These are phyloP conservation scores for Daedaleopsis nitida DNA, from an alignment of 768 basidiomycete species.

Conservation along the genomic window DNA sequence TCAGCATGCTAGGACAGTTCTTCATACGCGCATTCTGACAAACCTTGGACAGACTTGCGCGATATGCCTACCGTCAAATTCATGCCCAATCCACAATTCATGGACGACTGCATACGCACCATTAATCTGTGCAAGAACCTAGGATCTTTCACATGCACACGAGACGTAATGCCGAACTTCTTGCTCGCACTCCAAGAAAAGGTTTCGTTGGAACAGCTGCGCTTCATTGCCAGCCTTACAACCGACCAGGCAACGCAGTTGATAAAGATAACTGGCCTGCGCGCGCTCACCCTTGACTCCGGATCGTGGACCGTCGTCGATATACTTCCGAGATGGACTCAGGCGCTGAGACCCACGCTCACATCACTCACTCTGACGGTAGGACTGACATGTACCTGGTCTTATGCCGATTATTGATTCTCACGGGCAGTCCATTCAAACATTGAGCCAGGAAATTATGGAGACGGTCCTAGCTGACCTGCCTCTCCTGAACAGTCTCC, in stretches of 20 bases:
- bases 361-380: slow-evolving; percentile 62
- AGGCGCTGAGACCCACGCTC: slow-evolving; percentile 44
- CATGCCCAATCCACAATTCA: slow-evolving; percentile 40
- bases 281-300: slow-evolving; percentile 53
- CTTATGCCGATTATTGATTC: neutral
- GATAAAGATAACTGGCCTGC: slow-evolving; percentile 40
- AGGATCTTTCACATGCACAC: slow-evolving; percentile 56
- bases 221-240: slow-evolving; percentile 56
- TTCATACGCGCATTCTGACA: slow-evolving; percentile 6
- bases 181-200: slow-evolving; percentile 49
- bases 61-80: slow-evolving; percentile 45
- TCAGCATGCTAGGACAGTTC: slow-evolving; percentile 28
- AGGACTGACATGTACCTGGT: slow-evolving; percentile 28
- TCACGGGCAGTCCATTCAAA: slow-evolving; percentile 50
- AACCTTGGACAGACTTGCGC: slow-evolving; percentile 46
- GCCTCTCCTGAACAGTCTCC: slow-evolving; percentile 56
- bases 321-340: slow-evolving; percentile 58
- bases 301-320: slow-evolving; percentile 68
- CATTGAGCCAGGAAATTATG: slow-evolving; percentile 55
- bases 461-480: slow-evolving; percentile 49
- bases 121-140: slow-evolving; percentile 55
- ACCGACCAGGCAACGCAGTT: slow-evolving; percentile 50
- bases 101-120: slow-evolving; percentile 52
- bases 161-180: slow-evolving; percentile 50
- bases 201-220: slow-evolving; percentile 45